Base-by-base conservation (phyloP, 306 rosid species). In the Cicer bijugum region DNA sequence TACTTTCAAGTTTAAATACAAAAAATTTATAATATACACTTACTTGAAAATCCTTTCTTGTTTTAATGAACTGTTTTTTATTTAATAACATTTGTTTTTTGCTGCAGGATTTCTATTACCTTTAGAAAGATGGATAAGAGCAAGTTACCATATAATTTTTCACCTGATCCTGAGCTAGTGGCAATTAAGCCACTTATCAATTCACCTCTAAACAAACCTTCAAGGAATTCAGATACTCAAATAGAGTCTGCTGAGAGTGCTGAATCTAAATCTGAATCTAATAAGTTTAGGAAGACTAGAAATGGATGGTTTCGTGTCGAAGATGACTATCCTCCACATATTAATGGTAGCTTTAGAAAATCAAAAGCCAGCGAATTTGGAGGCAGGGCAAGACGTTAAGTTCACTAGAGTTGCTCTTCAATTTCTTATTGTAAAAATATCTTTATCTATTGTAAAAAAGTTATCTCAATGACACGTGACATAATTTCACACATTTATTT, bases 21-120 rank as follows among this genome's bases (percentile, higher is more conserved):
- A 12, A 12, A 43, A 81, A 12, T 48, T 51, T 16, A 20, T 20
- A 20, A 9, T 11, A 15, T 45, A 39, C 14, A 38, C 28, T 20
- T 20, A 20, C 9, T 23, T 77, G 43, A 37, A 37, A 37, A 7
- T 42, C 16, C 4, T 62, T 37, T 40, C 15, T 7, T 11, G 2
- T n/a, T 16, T 67, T 6, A 20, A 11, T 53, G 17, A 12, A 57
- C 14, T 37, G 17, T 17, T 42, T 75, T 51, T 75, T 59, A 58
- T 74, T 16, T 44, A 23, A 15, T 38, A 17, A 28, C 4, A 28
- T 45, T 51, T 52, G 20, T 20, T 35, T 57, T 75, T 50, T 72
- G 47, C 28, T 72, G 52, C 85, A 90, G 92, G 83, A 90, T 88
- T 64, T 90, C 87, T 10, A 88, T 90, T 59, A 83, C 96, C 9